These are phyloP conservation scores for Aphanomyces astaci DNA, from an alignment of 352 stramenopile genomes.

Conservation along the genomic window DNA sequence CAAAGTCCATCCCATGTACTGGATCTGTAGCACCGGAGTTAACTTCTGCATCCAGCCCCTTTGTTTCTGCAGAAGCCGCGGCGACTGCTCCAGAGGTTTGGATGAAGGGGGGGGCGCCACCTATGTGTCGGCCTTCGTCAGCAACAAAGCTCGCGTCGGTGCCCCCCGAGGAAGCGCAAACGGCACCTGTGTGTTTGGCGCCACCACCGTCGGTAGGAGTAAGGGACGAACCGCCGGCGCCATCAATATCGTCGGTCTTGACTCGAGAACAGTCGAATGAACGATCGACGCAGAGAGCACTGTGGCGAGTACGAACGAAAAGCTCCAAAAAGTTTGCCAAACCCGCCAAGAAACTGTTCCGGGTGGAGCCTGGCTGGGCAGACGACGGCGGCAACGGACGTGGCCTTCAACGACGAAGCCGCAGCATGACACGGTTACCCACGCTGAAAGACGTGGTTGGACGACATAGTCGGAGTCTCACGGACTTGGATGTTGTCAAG, in stretches of 20 bases:
- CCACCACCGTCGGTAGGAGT: neutral
- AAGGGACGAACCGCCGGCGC: no score
- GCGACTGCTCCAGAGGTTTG: no score
- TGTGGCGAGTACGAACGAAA: neutral
- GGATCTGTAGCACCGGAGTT: no score
- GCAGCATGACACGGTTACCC: neutral
- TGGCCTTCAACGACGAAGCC: neutral
- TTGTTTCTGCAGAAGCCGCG: no score
- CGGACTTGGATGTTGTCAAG: neutral
- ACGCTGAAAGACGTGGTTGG: neutral
- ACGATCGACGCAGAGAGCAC: neutral
- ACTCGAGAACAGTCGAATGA: no score
- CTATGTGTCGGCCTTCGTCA: no score
- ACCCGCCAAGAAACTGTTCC: slow-evolving; percentile 3
- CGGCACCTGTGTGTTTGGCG: no score
- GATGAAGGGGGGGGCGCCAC: no score
- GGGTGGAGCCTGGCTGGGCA: neutral
- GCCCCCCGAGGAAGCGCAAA: neutral
- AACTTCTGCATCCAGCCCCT: no score
- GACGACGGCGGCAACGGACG: neutral
- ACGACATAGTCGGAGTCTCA: neutral
- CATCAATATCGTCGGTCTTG: no score
- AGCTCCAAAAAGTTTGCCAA: neutral
- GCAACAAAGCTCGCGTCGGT: neutral
- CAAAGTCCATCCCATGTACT: neutral